Percentiles rank a stretch among this genome's conserved stretches.
Conservation (phyloP, 306 rosid genomes). For the Cucumis melo region DNA sequence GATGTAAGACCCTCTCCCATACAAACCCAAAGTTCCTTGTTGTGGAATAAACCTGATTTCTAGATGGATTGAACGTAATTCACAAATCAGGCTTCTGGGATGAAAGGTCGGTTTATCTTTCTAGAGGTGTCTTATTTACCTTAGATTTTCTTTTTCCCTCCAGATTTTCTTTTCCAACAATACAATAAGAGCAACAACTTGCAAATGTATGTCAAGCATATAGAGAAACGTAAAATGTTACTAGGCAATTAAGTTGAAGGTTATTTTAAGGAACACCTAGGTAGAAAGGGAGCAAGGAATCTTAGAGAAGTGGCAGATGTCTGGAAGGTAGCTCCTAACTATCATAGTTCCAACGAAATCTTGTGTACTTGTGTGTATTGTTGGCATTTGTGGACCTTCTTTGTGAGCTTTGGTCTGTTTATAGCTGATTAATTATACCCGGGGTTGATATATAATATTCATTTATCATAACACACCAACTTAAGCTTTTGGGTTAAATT, state of each 20-base stretch:
- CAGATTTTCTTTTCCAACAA: background rate
- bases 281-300: background rate
- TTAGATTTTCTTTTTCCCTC: background rate
- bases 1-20: background rate
- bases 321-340: background rate
- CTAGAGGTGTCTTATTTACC: background rate
- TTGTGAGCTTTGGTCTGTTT: background rate
- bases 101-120: background rate
- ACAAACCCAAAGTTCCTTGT: background rate
- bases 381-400: background rate
- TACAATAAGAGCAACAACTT: background rate
- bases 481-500: too few relatives aligned
- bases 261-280: background rate
- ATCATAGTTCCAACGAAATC: background rate
- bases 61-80: background rate
- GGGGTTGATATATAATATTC: too few relatives aligned
- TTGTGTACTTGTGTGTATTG: background rate
- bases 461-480: too few relatives aligned
- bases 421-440: background rate
- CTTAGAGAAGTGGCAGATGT: background rate
- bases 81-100: background rate
- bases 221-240: background rate
- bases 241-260: background rate
- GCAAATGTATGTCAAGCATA: background rate
- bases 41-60: background rate